Base-by-base conservation (phyloP, 2,329 filamentous ascomycete species). In the Exophiala calicioides region DNA sequence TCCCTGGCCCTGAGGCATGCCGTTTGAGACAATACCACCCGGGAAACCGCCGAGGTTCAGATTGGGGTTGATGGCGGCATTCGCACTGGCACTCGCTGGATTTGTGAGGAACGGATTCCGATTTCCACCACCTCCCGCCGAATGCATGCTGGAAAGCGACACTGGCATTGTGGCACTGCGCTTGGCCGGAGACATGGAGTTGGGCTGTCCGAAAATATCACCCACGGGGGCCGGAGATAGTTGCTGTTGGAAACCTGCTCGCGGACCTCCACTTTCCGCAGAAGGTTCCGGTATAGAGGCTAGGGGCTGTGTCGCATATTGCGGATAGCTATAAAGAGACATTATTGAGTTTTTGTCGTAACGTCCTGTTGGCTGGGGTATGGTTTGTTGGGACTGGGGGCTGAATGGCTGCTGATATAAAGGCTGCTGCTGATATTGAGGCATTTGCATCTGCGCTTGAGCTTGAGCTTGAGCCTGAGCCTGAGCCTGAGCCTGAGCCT, bases 281-380 rank as follows among this genome's bases (percentile, higher is more conserved):
- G 49, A 57, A 16, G 60, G 57, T 47, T 68, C 65, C 50, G 50
- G 54, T 9, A 58, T 52, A 7, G 57, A 52, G 9, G 52, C 49
- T 2, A 58, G 39, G 20, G 30, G 67, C 59, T 44, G 65, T 10
- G 57, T 57, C 19, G 59, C 59, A 8, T 60, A 45, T 23, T 60
- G 57, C 24, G 70, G 67, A 42, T 73, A 64, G 44, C 69, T 73
- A 53, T 73, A 75, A 9, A 75, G 60, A 10, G 72, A 67, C 26
- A 75, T 62, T 35, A 75, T 75, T 40, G 66, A 69, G 27, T 64
- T 67, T 55, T 74, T 76, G 48, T 75, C 69, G 49, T 74, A 62
- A 26, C 68, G 65, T 15, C 68, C 65, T 3, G 69, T 72, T 32
- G 63, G 62, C 53, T 74, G 72, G 3, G 67, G 56, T 20, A 56